Evolutionary conservation across 805 yeast species (phyloP).

Genomic region (Komagataella populi): DNA sequence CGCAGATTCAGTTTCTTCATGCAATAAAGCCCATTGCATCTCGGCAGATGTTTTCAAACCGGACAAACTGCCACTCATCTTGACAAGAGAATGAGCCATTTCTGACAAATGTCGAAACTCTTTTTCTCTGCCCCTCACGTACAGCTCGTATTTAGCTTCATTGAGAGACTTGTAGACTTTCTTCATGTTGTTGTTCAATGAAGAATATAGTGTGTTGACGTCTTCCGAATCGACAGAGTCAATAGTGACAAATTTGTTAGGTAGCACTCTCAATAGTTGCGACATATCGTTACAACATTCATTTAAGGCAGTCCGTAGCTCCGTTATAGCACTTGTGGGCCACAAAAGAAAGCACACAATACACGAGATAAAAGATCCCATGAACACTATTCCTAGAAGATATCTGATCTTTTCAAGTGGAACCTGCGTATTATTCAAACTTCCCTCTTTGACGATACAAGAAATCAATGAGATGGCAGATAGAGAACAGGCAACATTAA

Average conservation of each 20-base stretch:
- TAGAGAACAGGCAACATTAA: conserved; percentile 70
- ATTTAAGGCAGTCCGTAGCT: conserved; percentile 31
- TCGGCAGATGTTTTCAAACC: conserved; percentile 59
- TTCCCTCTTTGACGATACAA: conserved; percentile 63
- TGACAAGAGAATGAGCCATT: conserved; percentile 37
- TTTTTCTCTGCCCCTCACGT: conserved; percentile 35
- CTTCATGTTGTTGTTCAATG: conserved; percentile 25
- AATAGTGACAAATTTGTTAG: conserved; percentile 36
- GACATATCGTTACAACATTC: conserved; percentile 40
- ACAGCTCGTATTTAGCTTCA: conserved; percentile 53
- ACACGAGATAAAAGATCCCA: conserved; percentile 51
- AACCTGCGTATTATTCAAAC: conserved; percentile 40
- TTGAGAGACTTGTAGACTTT: conserved; percentile 27
- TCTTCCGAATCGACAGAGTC: conserved; percentile 28
- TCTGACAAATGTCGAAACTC: conserved; percentile 32
- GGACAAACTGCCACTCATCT: conserved; percentile 42
- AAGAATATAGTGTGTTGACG: conserved; percentile 18
- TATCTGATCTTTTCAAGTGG: conserved; percentile 41
- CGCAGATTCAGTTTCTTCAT: conserved; percentile 12
- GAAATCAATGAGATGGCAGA: conserved; percentile 62
- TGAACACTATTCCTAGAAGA: conserved; percentile 39
- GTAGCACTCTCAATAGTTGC: conserved; percentile 26
- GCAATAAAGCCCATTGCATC: conserved; percentile 46
- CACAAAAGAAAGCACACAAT: conserved; percentile 46
- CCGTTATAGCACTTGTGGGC: conserved; percentile 43